Evolutionary conservation across 2,329 filamentous ascomycete genomes (phyloP), one percentile per base, ranked within the genome.

Genomic region (Beauveria sp.): DNA sequence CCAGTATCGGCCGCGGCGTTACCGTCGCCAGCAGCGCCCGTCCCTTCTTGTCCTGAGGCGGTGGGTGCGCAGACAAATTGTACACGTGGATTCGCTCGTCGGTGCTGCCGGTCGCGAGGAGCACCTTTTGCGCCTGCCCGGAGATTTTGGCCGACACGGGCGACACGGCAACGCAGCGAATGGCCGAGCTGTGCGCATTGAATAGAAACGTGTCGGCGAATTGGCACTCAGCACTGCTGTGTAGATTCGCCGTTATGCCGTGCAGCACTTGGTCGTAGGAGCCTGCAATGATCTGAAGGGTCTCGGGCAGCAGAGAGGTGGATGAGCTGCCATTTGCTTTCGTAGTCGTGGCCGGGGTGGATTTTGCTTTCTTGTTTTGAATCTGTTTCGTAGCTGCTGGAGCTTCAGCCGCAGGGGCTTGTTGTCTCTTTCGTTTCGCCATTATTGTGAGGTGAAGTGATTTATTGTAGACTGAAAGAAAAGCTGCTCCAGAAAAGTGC

Each of bases 71-170:
- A 14, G 93, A 96, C 61, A 99, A 80, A 64, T 88, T 91, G 80
- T 96, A 99, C 60, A 99, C 83, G 72, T 99, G 97, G 77, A 99
- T 90, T 65, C 91, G 87, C 76, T 97, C 92, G 75, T 99, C 95
- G 26, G 91, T 96, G 74, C 90, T 89, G 67, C 95, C 95, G 10
- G 90, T 96, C 14, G 95, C 95, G 54, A 99, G 85, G 67, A 95
- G 88, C 55, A 96, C 83, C 72, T 95, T 96, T 71, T 91, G 88
- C n/a, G 79, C 76, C 74, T 88, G 87, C 66, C 80, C 84, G 14
- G 78, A 80, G 62, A 78, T 71, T 1, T 81, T 79, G 20, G 82
- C 83, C 14, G 90, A 90, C 0, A 89, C 80, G 3, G 89, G 88
- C 9, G 93, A 97, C 64, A 97, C 77, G 26, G 93, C 91, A 40